Evolutionary conservation across 2,329 filamentous ascomycete species (phyloP).

Genomic region (Pseudogymnoascus sp.): DNA sequence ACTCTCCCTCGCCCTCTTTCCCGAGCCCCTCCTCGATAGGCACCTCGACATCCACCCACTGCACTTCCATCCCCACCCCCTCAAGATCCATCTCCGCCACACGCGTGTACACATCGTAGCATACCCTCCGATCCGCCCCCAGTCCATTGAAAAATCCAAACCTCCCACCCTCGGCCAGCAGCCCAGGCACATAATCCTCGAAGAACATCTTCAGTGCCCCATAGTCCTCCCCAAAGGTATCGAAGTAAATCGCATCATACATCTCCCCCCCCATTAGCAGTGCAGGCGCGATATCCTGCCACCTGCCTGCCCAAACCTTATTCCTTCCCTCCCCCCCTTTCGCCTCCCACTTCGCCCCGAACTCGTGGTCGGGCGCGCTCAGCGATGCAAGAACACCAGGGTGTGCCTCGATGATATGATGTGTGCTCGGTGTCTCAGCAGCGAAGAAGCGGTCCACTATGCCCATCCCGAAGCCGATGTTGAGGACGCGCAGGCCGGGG

Average conservation of each 20-base stretch:
- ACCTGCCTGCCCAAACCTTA: slow-evolving; percentile 65
- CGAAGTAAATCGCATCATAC: slow-evolving; percentile 91
- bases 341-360: slow-evolving; percentile 49
- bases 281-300: slow-evolving; percentile 71
- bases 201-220: slow-evolving; percentile 79
- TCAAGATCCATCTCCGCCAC: slow-evolving; percentile 86
- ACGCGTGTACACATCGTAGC: slow-evolving; percentile 92
- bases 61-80: slow-evolving; percentile 82
- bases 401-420: slow-evolving; percentile 85
- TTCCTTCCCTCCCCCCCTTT: slow-evolving; percentile 54
- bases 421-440: slow-evolving; percentile 55
- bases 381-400: slow-evolving; percentile 66
- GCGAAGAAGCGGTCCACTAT: slow-evolving; percentile 76
- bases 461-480: slow-evolving; percentile 87
- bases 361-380: slow-evolving; percentile 30
- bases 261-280: slow-evolving; percentile 61
- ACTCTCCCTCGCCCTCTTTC: slow-evolving; percentile 63
- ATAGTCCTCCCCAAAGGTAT: slow-evolving; percentile 96
- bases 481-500: slow-evolving; percentile 63
- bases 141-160: slow-evolving; percentile 90
- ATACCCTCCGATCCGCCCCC: slow-evolving; percentile 84
- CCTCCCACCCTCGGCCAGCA: slow-evolving; percentile 64
- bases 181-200: slow-evolving; percentile 71
- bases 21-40: slow-evolving; percentile 57
- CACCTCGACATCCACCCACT: slow-evolving; percentile 74